A percentile compares a stretch with the other conserved stretches of the same genome.
These are phyloP conservation scores for Aspergillus ostianus DNA, from an alignment of 495 filamentous ascomycete species.

Conservation along the genomic window DNA sequence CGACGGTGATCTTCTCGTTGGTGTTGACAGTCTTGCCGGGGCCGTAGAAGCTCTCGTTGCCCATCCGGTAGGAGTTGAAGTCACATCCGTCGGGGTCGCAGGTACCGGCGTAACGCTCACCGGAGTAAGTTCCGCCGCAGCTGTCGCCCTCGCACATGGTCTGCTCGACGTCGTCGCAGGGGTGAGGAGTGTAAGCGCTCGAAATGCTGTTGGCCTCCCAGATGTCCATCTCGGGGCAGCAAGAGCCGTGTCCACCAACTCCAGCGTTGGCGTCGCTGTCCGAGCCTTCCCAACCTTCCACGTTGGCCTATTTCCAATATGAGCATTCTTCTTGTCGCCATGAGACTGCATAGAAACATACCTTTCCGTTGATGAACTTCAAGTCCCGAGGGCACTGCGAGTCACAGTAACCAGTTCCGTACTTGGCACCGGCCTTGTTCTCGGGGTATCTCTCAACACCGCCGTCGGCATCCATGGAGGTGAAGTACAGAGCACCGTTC, in stretches of 20 bases:
- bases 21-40: conserved; percentile 60
- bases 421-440: conserved; percentile 65
- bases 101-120: conserved; percentile 42
- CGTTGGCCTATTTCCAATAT: conserved; percentile 40
- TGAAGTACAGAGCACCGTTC: conserved; percentile 68
- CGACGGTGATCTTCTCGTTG: conserved; percentile 57
- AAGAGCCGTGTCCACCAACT: conserved; percentile 55
- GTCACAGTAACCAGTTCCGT: conserved; percentile 73
- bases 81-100: conserved; percentile 77
- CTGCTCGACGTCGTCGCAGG: conserved; percentile 53
- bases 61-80: conserved; percentile 70
- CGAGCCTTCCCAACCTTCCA: conserved; percentile 56
- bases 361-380: conserved; percentile 62
- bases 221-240: conserved; percentile 72
- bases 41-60: conserved; percentile 61
- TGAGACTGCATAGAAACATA: conserved; percentile 6
- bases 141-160: conserved; percentile 55
- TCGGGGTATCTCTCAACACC: conserved; percentile 44
- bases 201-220: conserved; percentile 64
- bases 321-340: conserved; percentile 1
- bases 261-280: conserved; percentile 57
- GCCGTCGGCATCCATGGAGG: conserved; percentile 60
- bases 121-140: conserved; percentile 49
- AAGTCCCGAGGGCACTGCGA: conserved; percentile 62
- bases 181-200: conserved; percentile 58